Conservation (phyloP, 1,139 yeast species). For the Sugiyamaella neomexicana region DNA sequence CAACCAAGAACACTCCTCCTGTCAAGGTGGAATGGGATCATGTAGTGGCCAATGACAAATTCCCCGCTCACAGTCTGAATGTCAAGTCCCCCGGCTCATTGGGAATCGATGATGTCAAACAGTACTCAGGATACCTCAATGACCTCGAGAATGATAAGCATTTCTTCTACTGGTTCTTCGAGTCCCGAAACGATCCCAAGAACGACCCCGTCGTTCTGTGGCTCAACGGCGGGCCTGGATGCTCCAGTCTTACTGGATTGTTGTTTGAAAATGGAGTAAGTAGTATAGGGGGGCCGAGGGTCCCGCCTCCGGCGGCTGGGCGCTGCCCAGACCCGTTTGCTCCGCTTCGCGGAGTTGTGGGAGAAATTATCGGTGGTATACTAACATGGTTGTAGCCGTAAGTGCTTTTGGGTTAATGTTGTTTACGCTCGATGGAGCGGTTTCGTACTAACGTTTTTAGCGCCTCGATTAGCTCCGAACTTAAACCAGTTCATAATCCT, state of each 20-base stretch:
- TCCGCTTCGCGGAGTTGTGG: background rate
- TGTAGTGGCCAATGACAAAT: constrained; percentile 32
- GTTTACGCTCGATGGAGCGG: background rate
- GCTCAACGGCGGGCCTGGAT: constrained; percentile 79
- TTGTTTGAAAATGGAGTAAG: constrained; percentile 66
- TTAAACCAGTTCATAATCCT: constrained; percentile 58
- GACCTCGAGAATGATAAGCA: constrained; percentile 80
- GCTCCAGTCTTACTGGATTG: constrained; percentile 66
- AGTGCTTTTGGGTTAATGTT: background rate
- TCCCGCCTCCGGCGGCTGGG: background rate
- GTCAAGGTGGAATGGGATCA: constrained; percentile 30
- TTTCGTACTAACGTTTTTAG: background rate
- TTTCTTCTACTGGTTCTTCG: constrained; percentile 78
- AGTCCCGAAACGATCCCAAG: constrained; percentile 64
- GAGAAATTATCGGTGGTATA: background rate
- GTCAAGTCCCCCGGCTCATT: constrained; percentile 36
- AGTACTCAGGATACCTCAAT: constrained; percentile 68
- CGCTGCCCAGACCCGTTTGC: background rate
- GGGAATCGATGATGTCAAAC: constrained; percentile 45
- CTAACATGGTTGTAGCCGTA: background rate
- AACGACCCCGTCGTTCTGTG: constrained; percentile 66
- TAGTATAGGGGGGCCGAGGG: background rate
- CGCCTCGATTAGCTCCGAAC: constrained; percentile 51
- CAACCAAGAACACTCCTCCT: background rate
- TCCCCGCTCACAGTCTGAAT: constrained; percentile 39